Evolutionary conservation across 208 protist species (phyloP).

Genomic region (Trichomonas vaginalis): DNA sequence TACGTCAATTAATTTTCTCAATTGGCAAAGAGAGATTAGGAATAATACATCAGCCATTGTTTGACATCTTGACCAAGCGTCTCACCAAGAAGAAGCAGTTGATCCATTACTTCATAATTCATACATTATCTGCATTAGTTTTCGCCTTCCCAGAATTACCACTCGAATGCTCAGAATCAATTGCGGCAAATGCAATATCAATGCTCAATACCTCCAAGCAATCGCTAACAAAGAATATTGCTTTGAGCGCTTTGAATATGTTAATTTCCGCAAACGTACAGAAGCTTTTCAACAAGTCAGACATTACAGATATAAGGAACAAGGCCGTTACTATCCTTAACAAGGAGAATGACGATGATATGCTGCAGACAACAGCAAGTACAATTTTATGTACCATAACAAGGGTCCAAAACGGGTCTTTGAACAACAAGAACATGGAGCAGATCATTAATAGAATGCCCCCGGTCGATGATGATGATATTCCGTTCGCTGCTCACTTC

Average conservation of each 20-base stretch:
- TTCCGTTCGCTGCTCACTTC: not conserved
- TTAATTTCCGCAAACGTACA: not conserved
- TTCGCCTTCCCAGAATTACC: not conserved
- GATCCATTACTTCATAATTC: not conserved
- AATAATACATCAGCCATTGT: not conserved
- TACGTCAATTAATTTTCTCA: not conserved
- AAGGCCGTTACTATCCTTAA: not conserved
- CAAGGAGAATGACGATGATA: not conserved
- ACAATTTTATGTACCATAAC: not conserved
- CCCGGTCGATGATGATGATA: not conserved
- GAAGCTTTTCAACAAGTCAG: not conserved
- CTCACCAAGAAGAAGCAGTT: not conserved
- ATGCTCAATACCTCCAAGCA: not conserved
- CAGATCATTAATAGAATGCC: not conserved
- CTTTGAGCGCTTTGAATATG: not conserved
- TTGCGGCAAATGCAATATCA: not conserved
- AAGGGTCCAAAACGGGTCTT: not conserved
- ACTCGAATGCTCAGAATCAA: not conserved
- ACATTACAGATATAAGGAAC: not conserved
- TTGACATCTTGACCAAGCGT: not conserved
- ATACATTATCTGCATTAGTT: not conserved
- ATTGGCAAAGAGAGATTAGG: not conserved
- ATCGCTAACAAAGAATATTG: not conserved
- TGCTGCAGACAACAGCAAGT: not conserved
- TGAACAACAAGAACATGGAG: not conserved